Conservation (phyloP, 768 basidiomycete genomes). For the Boletellus ananas region DNA sequence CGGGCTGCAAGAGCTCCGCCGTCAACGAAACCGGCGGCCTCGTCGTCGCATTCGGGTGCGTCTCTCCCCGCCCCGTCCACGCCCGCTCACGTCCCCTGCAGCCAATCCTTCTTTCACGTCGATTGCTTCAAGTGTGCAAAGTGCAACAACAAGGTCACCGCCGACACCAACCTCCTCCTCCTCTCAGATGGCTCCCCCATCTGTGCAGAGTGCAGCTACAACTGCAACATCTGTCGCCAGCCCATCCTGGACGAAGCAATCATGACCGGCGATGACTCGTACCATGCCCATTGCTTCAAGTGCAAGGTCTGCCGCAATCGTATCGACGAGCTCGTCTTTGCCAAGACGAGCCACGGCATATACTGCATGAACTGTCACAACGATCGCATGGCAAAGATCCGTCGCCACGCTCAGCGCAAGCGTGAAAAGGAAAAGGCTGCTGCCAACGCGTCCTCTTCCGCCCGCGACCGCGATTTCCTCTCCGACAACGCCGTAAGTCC, state of each 20-base stretch:
- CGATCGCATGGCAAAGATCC: constrained; percentile 90
- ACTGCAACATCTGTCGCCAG: constrained; percentile 90
- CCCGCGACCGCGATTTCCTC: constrained; percentile 28
- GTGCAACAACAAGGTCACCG: constrained; percentile 86
- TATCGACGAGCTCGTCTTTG: constrained; percentile 97
- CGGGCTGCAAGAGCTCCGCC: constrained; percentile 78
- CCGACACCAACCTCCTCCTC: constrained; percentile 95
- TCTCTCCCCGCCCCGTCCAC: constrained; percentile 14
- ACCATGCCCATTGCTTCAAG: constrained; percentile 98
- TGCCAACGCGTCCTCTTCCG: constrained; percentile 21
- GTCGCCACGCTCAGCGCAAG: constrained; percentile 88
- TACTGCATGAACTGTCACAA: constrained; percentile 99
- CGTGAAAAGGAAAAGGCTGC: constrained; percentile 56
- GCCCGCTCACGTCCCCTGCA: constrained; percentile 30
- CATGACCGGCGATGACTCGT: constrained; percentile 98
- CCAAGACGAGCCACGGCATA: constrained; percentile 96
- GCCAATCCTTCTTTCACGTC: constrained; percentile 92
- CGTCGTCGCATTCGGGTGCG: constrained; percentile 95
- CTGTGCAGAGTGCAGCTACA: constrained; percentile 89
- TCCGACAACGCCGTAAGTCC: constrained; percentile 43
- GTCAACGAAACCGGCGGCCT: constrained; percentile 79
- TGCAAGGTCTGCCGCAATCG: constrained; percentile 92
- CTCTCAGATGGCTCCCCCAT: constrained; percentile 98
- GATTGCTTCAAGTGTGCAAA: constrained; percentile 98
- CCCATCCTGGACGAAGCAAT: constrained; percentile 98